Evolutionary conservation across 1,139 yeast genomes (phyloP).

Genomic region (Candida sanyaensis): DNA sequence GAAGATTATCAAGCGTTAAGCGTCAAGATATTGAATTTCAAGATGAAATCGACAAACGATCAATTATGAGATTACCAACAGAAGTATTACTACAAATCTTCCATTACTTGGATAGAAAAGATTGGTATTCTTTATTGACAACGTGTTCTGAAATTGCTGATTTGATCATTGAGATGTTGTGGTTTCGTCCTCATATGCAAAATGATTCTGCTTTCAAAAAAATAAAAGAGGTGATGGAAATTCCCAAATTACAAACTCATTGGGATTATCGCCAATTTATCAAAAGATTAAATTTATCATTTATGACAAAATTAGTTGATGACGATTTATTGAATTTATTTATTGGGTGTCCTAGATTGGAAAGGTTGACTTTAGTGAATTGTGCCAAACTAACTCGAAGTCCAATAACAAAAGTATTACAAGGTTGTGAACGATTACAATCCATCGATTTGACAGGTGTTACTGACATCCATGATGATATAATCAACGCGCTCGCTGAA

Average conservation of each 20-base stretch:
- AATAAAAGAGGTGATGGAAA: conserved; percentile 55
- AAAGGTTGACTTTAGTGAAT: conserved; percentile 81
- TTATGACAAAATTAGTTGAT: conserved; percentile 66
- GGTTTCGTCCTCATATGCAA: conserved; percentile 87
- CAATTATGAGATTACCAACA: conserved; percentile 69
- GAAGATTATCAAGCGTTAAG: conserved; percentile 22
- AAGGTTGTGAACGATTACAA: conserved; percentile 69
- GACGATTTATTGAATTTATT: conserved; percentile 61
- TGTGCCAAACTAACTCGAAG: conserved; percentile 66
- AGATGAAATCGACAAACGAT: conserved; percentile 14
- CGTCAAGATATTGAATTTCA: conserved; percentile 13
- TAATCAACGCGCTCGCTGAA: conserved; percentile 67
- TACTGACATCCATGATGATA: conserved; percentile 63
- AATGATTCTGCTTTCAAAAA: conserved; percentile 51
- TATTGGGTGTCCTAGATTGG: conserved; percentile 72
- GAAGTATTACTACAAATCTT: conserved; percentile 76
- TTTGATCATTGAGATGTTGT: conserved; percentile 74
- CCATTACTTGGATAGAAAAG: conserved; percentile 65
- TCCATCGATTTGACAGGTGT: conserved; percentile 92
- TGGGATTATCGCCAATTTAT: conserved; percentile 78
- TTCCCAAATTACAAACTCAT: conserved; percentile 49
- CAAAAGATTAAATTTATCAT: conserved; percentile 77
- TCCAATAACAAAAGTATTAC: conserved; percentile 63
- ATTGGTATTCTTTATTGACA: conserved; percentile 66
- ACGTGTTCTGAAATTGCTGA: conserved; percentile 86